phyloP scores from a whole-genome alignment of 208 protist species.

The Balamuthia mandrillaris region DNA sequence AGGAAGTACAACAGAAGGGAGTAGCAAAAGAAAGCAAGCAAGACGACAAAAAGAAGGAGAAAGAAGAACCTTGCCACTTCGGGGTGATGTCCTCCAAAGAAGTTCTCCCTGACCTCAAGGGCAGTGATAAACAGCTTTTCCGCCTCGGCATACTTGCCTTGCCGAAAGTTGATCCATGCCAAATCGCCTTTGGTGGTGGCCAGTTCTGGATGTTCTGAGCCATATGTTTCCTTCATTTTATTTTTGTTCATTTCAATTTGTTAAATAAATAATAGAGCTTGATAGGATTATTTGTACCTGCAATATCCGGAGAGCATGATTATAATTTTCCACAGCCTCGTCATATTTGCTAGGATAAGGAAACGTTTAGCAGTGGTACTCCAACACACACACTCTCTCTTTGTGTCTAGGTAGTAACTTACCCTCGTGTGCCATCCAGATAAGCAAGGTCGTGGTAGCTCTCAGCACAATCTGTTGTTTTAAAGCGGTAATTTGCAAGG shows the following conservation, averaged over 20 bases:
- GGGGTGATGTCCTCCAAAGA: constrained; percentile 1
- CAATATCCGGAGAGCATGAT: background rate
- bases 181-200: constrained; percentile 17
- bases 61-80: constrained; percentile 3
- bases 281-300: background rate
- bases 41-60: background rate
- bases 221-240: background rate
- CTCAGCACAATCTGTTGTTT: constrained; percentile 1
- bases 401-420: background rate
- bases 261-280: background rate
- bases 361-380: too few species aligned
- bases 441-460: constrained; percentile 33
- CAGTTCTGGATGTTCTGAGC: constrained; percentile 19
- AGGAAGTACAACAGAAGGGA: background rate
- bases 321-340: constrained; percentile 31
- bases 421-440: constrained; percentile 26
- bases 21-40: background rate
- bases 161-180: constrained; percentile 36
- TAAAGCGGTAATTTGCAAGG: background rate
- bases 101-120: constrained; percentile 12
- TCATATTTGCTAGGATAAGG: constrained; percentile 34
- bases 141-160: constrained; percentile 34
- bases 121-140: constrained; percentile 15
- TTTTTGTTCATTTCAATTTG: background rate
- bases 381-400: too few species aligned